Percentiles rank a stretch among this genome's conserved stretches.
Conservation (phyloP, 495 filamentous ascomycete species). For the Rhizodiscina lignyota region DNA sequence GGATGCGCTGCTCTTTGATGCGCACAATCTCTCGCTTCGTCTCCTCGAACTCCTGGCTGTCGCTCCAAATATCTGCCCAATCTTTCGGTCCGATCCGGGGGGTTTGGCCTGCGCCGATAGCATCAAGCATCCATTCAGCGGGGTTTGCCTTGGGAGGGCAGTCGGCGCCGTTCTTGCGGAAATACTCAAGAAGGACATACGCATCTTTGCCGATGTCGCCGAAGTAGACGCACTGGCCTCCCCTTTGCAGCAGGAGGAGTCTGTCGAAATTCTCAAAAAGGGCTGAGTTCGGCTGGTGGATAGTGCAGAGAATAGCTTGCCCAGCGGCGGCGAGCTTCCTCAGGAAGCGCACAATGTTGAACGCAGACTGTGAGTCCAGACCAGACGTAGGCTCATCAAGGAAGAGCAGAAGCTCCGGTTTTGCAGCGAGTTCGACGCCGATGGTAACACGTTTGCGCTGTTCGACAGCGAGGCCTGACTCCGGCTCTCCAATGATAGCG, state of each 20-base stretch:
- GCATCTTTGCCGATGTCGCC: slow-evolving; percentile 49
- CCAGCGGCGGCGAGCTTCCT: slow-evolving; percentile 68
- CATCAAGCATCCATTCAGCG: slow-evolving; percentile 80
- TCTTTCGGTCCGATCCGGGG: slow-evolving; percentile 56
- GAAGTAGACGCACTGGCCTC: slow-evolving; percentile 51
- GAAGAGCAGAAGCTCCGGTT: slow-evolving; percentile 74
- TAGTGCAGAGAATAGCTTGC: slow-evolving; percentile 82
- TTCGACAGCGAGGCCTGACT: slow-evolving; percentile 74
- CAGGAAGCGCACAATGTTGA: slow-evolving; percentile 79
- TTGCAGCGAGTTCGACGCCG: slow-evolving; percentile 73
- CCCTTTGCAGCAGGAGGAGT: slow-evolving; percentile 43
- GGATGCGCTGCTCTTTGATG: slow-evolving; percentile 43
- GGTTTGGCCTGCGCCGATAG: slow-evolving; percentile 62
- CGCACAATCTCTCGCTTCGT: slow-evolving; percentile 47
- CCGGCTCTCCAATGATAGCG: slow-evolving; percentile 63
- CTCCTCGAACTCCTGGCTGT: slow-evolving; percentile 50
- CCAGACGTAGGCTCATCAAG: slow-evolving; percentile 84
- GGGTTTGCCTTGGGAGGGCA: slow-evolving; percentile 47
- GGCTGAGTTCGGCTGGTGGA: slow-evolving; percentile 77
- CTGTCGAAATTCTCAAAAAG: slow-evolving; percentile 72
- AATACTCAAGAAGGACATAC: slow-evolving; percentile 23
- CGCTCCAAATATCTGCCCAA: slow-evolving; percentile 67
- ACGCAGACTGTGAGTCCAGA: slow-evolving; percentile 69
- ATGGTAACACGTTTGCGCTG: slow-evolving; percentile 84
- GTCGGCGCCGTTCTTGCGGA: slow-evolving; percentile 35